Evolutionary conservation across 768 basidiomycete genomes (phyloP).

Genomic region (Aureoboletus auriporus): DNA sequence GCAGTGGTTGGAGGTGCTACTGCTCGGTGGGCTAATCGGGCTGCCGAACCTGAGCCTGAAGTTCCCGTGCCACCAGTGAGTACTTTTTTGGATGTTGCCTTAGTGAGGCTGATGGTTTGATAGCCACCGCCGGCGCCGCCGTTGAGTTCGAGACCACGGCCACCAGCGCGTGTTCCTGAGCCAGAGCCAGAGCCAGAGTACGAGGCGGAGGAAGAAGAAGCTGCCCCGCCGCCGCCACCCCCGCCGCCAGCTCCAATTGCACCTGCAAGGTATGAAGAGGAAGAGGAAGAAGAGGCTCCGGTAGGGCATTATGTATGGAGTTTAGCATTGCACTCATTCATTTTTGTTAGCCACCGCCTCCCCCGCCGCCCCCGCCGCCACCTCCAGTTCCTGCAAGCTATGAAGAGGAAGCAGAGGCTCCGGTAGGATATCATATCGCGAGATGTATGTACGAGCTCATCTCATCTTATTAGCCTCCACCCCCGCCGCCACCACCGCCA

Average conservation of each 20-base stretch:
- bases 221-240: conserved; percentile 20
- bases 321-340: too few relatives aligned
- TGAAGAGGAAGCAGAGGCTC: conserved; percentile 11
- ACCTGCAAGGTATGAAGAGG: neutral
- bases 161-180: conserved; percentile 15
- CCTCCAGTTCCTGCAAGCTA: neutral
- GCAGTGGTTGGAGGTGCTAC: conserved; percentile 29
- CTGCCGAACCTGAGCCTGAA: conserved; percentile 25
- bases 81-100: neutral
- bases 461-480: conserved; percentile 11
- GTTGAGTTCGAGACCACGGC: conserved; percentile 14
- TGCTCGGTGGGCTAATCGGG: conserved; percentile 18
- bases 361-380: too few relatives aligned
- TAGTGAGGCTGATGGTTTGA: conserved; percentile 4
- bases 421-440: conserved; percentile 3
- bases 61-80: conserved; percentile 28
- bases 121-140: conserved; percentile 30
- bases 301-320: too few relatives aligned
- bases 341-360: too few relatives aligned
- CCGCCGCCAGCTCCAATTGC: conserved; percentile 31
- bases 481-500: conserved; percentile 44
- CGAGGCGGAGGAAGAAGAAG: conserved; percentile 20
- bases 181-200: conserved; percentile 17
- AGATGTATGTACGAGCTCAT: neutral
- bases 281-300: too few relatives aligned